Evolutionary conservation across 202 grass and related monocot genomes (phyloP).

Genomic region (Brachypodium distachyon): DNA sequence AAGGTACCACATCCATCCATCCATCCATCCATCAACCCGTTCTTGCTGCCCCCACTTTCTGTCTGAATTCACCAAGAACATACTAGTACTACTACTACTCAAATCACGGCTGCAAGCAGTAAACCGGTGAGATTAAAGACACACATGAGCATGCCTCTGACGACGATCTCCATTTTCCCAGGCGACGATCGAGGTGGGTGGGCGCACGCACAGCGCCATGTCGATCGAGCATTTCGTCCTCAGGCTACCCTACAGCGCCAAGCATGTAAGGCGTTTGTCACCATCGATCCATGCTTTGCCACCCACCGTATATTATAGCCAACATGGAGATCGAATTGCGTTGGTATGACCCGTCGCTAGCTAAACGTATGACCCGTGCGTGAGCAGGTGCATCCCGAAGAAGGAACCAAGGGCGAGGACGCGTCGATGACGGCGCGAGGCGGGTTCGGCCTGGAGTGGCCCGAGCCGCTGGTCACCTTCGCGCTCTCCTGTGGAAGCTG

Average conservation of each 20-base stretch:
- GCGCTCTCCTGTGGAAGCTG: conserved; percentile 91
- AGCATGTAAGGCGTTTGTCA: conserved; percentile 49
- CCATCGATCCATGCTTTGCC: background rate
- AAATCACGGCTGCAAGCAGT: background rate
- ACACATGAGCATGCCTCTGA: background rate
- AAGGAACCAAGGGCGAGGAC: conserved; percentile 25
- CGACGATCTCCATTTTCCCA: conserved; percentile 2
- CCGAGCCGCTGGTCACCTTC: conserved; percentile 87
- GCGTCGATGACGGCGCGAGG: conserved; percentile 26
- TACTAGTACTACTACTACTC: too few species aligned
- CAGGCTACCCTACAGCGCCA: conserved; percentile 59
- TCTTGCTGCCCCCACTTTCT: background rate
- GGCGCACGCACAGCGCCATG: conserved; percentile 84
- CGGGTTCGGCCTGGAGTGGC: conserved; percentile 83
- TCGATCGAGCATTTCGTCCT: conserved; percentile 95
- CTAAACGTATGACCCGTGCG: background rate
- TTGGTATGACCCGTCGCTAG: background rate
- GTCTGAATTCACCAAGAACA: background rate
- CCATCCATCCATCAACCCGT: too few species aligned
- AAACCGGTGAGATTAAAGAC: background rate
- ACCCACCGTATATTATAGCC: background rate
- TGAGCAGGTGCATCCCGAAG: conserved; percentile 35
- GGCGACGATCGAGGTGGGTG: conserved; percentile 75
- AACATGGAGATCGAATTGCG: background rate
- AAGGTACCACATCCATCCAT: conserved; percentile 43